These are phyloP conservation scores for Sistotremastrum niveocremeum DNA, from an alignment of 768 basidiomycete species.

Conservation along the genomic window DNA sequence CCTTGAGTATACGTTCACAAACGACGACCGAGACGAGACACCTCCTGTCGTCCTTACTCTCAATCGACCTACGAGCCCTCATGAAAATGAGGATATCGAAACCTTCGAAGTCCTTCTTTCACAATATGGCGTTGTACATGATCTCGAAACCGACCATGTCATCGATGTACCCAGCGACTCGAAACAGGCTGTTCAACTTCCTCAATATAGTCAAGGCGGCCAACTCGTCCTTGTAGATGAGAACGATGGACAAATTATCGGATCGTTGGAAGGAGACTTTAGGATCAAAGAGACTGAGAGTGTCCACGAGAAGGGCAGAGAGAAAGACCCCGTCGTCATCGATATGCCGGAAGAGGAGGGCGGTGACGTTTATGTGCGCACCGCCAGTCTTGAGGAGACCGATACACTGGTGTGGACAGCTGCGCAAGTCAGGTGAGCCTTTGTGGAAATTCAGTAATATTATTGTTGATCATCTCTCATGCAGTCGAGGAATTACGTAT, in stretches of 20 bases:
- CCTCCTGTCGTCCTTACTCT: conserved; percentile 21
- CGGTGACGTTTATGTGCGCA: conserved; percentile 42
- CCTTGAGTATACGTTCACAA: conserved; percentile 32
- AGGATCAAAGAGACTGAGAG: conserved; percentile 43
- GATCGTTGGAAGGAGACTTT: conserved; percentile 47
- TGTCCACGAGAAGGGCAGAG: conserved; percentile 35
- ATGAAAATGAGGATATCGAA: conserved; percentile 40
- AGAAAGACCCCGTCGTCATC: conserved; percentile 56
- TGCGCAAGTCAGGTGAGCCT: conserved; percentile 43
- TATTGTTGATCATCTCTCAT: conserved; percentile 1
- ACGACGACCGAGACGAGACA: conserved; percentile 19
- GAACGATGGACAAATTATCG: conserved; percentile 56
- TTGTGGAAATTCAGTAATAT: not conserved
- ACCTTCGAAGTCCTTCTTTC: conserved; percentile 52
- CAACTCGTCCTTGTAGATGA: conserved; percentile 62
- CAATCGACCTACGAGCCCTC: conserved; percentile 13
- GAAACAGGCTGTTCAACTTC: too few relatives aligned
- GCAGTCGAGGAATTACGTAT: conserved; percentile 52
- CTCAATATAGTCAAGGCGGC: conserved; percentile 19
- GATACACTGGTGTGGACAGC: conserved; percentile 55
- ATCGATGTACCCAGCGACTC: too few relatives aligned
- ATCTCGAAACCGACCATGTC: conserved; percentile 1
- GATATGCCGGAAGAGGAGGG: conserved; percentile 43
- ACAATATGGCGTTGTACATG: conserved; percentile 39
- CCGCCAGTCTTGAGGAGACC: conserved; percentile 51